phyloP scores from a whole-genome alignment of 2,329 filamentous ascomycete genomes.

The Aspergillus puulaauensis region DNA sequence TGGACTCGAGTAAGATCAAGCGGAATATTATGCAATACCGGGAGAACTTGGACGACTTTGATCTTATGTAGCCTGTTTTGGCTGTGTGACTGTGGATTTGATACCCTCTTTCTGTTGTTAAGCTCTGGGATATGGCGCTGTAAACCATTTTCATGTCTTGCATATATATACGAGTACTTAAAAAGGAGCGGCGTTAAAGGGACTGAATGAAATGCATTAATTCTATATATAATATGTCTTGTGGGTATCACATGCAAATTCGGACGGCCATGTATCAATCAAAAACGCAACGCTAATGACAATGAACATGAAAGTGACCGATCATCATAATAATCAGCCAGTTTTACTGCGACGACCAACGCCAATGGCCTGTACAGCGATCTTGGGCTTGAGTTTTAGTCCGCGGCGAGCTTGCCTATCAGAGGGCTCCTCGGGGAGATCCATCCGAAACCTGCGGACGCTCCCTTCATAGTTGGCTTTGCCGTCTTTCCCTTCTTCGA shows the following conservation, averaged over 20 bases:
- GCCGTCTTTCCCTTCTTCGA: slow-evolving; percentile 37
- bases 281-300: slow-evolving; percentile 2
- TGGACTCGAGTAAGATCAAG: slow-evolving; percentile 96
- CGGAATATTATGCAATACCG: slow-evolving; percentile 91
- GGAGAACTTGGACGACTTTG: slow-evolving; percentile 94
- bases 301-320: background rate
- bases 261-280: background rate
- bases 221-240: slow-evolving; percentile 1
- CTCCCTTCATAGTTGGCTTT: slow-evolving; percentile 44
- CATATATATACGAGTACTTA: background rate
- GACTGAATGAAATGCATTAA: background rate
- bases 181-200: background rate
- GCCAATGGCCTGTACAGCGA: slow-evolving; percentile 8
- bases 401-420: background rate
- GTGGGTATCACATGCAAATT: slow-evolving; percentile 10
- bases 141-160: background rate
- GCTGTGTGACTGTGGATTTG: background rate
- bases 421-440: slow-evolving; percentile 35
- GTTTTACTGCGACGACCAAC: background rate
- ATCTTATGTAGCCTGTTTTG: slow-evolving; percentile 63
- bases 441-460: slow-evolving; percentile 47
- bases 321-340: background rate
- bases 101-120: background rate
- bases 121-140: background rate
- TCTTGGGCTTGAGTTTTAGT: slow-evolving; percentile 16